phyloP scores from a whole-genome alignment of 257 asterid species.

The Agastache rugosa region DNA sequence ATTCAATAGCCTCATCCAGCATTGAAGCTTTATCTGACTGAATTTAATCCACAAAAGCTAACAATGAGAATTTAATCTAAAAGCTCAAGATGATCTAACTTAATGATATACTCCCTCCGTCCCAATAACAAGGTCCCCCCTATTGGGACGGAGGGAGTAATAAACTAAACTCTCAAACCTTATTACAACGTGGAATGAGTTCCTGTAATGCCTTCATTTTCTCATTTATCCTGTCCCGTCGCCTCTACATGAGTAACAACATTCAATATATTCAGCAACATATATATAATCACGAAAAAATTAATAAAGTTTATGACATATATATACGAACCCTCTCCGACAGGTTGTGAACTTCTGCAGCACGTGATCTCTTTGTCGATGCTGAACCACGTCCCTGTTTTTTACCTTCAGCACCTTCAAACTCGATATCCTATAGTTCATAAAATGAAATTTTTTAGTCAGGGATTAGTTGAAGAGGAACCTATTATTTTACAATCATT shows the following conservation, averaged over 20 bases:
- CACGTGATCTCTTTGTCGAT: conserved; percentile 71
- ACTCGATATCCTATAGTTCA: conserved; percentile 53
- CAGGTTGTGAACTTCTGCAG: conserved; percentile 84
- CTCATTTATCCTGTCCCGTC: conserved; percentile 89
- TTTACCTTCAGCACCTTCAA: conserved; percentile 56
- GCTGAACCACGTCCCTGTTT: conserved; percentile 58
- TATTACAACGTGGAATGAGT: conserved; percentile 90
- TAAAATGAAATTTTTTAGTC: background rate
- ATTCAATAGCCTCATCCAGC: conserved; percentile 87
- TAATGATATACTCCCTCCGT: background rate
- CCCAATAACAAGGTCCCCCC: too few relatives aligned
- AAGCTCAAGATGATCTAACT: background rate
- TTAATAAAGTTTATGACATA: background rate
- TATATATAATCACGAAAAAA: background rate
- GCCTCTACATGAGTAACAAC: conserved; percentile 58
- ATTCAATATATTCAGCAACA: conserved; percentile 14
- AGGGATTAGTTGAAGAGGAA: background rate
- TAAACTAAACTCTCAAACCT: conserved; percentile 50
- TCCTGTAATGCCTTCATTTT: conserved; percentile 81
- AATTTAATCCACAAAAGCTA: conserved; percentile 13
- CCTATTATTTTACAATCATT: background rate
- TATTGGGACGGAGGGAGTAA: too few relatives aligned
- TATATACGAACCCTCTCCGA: conserved; percentile 62
- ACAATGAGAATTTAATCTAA: conserved; percentile 23
- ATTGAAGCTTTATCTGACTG: conserved; percentile 91